phyloP scores from a whole-genome alignment of 78 protist species.

The Tieghemostelium lacteum region DNA sequence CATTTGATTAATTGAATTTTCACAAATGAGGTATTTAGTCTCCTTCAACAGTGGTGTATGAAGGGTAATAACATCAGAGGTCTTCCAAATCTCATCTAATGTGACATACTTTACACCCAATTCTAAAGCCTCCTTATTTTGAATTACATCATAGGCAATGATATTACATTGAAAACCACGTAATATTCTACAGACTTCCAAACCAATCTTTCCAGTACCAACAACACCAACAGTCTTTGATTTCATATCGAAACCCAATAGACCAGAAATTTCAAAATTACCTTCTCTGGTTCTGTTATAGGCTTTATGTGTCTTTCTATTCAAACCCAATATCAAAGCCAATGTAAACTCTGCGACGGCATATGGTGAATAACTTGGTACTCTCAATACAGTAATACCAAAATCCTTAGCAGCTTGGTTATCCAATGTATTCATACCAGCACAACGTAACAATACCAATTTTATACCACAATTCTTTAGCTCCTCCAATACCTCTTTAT shows the following conservation, averaged over 20 bases:
- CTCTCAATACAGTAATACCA: conserved; percentile 85
- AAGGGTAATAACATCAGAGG: conserved; percentile 86
- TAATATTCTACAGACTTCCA: conserved; percentile 19
- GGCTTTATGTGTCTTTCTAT: conserved; percentile 85
- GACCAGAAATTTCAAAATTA: conserved; percentile 83
- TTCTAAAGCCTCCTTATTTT: conserved; percentile 15
- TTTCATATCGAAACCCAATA: conserved; percentile 87
- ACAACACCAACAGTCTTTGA: conserved; percentile 77
- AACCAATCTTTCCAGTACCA: conserved; percentile 91
- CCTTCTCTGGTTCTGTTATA: conserved; percentile 82
- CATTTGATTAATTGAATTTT: conserved; percentile 73
- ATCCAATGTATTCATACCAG: conserved; percentile 91
- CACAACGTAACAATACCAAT: conserved; percentile 84
- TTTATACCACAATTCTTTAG: conserved; percentile 6
- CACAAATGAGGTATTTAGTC: conserved; percentile 86
- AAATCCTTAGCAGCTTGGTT: conserved; percentile 60
- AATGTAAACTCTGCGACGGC: conserved; percentile 93
- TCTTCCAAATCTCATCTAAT: conserved; percentile 68
- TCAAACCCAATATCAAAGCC: conserved; percentile 75
- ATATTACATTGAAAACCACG: conserved; percentile 73
- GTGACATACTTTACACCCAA: conserved; percentile 72
- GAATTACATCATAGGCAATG: conserved; percentile 50
- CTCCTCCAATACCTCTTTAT: conserved; percentile 10
- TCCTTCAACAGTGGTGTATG: conserved; percentile 78
- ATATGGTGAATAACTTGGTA: conserved; percentile 92